Percentiles rank a stretch among this genome's conserved stretches.
These are phyloP conservation scores for Geoglossum cookeanum DNA, from an alignment of 2,329 filamentous ascomycete species.

Conservation along the genomic window DNA sequence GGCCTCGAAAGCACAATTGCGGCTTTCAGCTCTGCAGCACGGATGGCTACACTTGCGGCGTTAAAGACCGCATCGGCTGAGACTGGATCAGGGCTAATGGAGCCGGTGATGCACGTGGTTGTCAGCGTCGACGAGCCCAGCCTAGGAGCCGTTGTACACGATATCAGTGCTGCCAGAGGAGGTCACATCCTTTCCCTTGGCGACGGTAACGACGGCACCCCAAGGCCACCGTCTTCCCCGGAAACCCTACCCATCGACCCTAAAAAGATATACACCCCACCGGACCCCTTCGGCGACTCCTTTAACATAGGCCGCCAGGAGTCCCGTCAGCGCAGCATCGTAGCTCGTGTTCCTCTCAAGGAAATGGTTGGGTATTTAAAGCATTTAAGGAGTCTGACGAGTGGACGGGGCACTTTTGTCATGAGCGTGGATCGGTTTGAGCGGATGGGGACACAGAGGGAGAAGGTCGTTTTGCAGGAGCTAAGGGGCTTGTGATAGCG, in stretches of 20 bases:
- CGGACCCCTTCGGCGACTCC: slow-evolving; percentile 49
- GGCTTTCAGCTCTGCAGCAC: slow-evolving; percentile 47
- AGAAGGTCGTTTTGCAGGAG: slow-evolving; percentile 33
- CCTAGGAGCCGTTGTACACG: slow-evolving; percentile 66
- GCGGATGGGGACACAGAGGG: slow-evolving; percentile 40
- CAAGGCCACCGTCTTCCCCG: slow-evolving; percentile 5
- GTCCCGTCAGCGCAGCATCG: slow-evolving; percentile 42
- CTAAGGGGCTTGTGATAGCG: slow-evolving; percentile 9
- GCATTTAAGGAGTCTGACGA: slow-evolving; percentile 72
- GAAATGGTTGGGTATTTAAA: slow-evolving; percentile 94
- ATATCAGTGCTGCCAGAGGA: slow-evolving; percentile 55
- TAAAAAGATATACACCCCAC: slow-evolving; percentile 63
- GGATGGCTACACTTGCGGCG: slow-evolving; percentile 47
- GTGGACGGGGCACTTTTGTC: slow-evolving; percentile 59
- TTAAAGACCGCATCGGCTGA: slow-evolving; percentile 41
- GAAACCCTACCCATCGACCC: slow-evolving; percentile 38
- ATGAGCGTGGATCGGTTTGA: slow-evolving; percentile 58
- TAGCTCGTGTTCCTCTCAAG: slow-evolving; percentile 76
- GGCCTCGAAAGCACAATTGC: slow-evolving; percentile 46
- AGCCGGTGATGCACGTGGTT: slow-evolving; percentile 80
- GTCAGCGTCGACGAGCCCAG: slow-evolving; percentile 71
- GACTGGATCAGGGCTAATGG: slow-evolving; percentile 49
- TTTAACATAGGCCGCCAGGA: slow-evolving; percentile 4
- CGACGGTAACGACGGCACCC: slow-evolving; percentile 19
- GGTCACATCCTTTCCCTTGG: slow-evolving; percentile 56